phyloP scores from a whole-genome alignment of 768 basidiomycete species.

The Lentinus tigrinus region DNA sequence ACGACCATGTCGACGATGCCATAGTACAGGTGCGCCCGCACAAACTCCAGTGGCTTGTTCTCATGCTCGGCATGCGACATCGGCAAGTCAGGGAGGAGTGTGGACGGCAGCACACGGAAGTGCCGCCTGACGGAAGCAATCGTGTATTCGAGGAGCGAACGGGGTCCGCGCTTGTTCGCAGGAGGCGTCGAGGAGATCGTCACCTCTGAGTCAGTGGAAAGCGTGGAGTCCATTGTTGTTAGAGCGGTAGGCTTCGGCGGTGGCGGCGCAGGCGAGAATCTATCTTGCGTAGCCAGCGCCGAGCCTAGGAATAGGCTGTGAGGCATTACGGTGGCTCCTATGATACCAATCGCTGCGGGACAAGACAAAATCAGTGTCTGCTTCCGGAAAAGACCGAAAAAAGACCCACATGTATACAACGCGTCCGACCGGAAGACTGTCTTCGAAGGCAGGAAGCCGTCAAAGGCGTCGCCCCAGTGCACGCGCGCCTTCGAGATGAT shows the following conservation, averaged over 20 bases:
- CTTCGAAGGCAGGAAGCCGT: conserved; percentile 75
- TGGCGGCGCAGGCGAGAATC: conserved; percentile 40
- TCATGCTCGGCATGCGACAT: conserved; percentile 41
- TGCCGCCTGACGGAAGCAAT: conserved; percentile 3
- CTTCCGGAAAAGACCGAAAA: conserved; percentile 17
- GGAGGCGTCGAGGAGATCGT: conserved; percentile 23
- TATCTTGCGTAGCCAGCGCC: conserved; percentile 79
- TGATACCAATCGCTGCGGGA: conserved; percentile 61
- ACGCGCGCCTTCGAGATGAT: conserved; percentile 72
- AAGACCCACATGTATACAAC: conserved; percentile 61
- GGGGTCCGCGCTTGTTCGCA: conserved; percentile 15
- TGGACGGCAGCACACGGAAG: conserved; percentile 27
- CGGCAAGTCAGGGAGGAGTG: conserved; percentile 33
- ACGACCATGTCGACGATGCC: conserved; percentile 47
- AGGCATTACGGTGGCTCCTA: conserved; percentile 91
- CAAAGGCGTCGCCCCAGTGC: conserved; percentile 71
- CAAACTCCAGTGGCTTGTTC: conserved; percentile 35
- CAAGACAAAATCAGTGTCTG: conserved; percentile 12
- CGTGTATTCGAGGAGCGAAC: conserved; percentile 1
- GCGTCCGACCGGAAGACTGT: conserved; percentile 53
- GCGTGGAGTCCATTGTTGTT: not conserved
- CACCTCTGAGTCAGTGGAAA: conserved; percentile 5
- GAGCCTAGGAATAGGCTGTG: conserved; percentile 91
- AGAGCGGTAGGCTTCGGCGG: conserved; percentile 4
- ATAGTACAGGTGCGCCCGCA: conserved; percentile 41